Evolutionary conservation across 192 early-diverging fungal genomes (phyloP).

Genomic region (Podila clonocystis): DNA sequence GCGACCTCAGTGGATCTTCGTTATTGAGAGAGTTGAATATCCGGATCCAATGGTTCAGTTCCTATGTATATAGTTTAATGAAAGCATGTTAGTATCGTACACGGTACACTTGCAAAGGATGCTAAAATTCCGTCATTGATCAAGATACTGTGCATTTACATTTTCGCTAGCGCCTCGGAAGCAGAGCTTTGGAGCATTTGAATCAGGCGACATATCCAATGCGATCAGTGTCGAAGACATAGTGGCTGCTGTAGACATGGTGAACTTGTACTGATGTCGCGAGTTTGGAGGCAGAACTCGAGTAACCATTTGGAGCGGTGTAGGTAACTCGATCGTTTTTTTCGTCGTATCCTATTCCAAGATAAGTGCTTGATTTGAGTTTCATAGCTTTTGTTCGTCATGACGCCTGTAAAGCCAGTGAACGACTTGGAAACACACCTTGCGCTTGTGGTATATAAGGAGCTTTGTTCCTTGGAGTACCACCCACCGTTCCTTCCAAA

Average conservation of each 20-base stretch:
- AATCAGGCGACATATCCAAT: constrained; percentile 15
- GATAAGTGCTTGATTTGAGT: neutral
- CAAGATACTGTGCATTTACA: constrained; percentile 3
- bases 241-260: neutral
- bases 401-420: neutral
- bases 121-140: neutral
- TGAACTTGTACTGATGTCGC: constrained; percentile 16
- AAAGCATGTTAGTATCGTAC: neutral
- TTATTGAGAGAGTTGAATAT: constrained; percentile 40
- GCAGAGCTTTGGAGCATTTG: constrained; percentile 23
- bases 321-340: constrained; percentile 29
- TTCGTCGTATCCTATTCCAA: constrained; percentile 30
- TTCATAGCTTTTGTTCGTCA: neutral
- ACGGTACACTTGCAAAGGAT: neutral
- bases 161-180: constrained; percentile 41
- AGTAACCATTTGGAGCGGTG: constrained; percentile 7
- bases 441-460: constrained; percentile 48
- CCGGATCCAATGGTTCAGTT: constrained; percentile 40
- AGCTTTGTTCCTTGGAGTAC: constrained; percentile 38
- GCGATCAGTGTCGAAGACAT: constrained; percentile 29
- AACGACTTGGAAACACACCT: constrained; percentile 9
- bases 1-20: constrained; percentile 2
- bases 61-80: constrained; percentile 4
- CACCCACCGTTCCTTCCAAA: constrained; percentile 49
- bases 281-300: constrained; percentile 13